Percentiles rank a stretch among this genome's conserved stretches.
Conservation (phyloP, 495 filamentous ascomycete species). For the Ramalina peruviana region DNA sequence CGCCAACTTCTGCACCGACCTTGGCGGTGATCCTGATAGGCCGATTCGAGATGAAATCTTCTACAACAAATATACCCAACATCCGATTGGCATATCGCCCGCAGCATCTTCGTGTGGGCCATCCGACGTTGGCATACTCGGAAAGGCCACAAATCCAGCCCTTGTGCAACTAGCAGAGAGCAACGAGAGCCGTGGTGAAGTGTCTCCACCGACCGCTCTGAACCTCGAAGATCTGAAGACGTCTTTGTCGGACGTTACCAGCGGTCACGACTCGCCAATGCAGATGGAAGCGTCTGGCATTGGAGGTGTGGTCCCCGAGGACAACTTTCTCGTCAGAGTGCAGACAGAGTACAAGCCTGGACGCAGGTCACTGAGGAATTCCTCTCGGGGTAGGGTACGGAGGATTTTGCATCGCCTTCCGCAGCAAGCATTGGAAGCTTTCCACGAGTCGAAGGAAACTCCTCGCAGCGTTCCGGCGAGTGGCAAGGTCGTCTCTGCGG, state of each 20-base stretch:
- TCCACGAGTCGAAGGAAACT: slow-evolving; percentile 1
- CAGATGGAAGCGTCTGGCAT: slow-evolving; percentile 49
- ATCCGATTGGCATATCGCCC: slow-evolving; percentile 8
- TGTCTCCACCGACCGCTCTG: background rate
- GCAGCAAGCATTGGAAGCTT: background rate
- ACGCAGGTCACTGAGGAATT: slow-evolving; percentile 1
- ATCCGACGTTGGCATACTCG: background rate
- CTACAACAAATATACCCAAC: slow-evolving; percentile 7
- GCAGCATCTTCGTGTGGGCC: background rate
- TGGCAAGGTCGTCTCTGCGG: slow-evolving; percentile 9
- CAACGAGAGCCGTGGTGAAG: no score
- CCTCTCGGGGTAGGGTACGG: background rate
- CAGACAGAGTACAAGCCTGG: slow-evolving; percentile 28
- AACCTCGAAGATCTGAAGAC: slow-evolving; percentile 10
- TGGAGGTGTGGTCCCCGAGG: slow-evolving; percentile 48
- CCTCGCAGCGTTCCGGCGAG: background rate
- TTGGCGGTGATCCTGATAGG: slow-evolving; percentile 41
- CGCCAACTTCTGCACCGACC: slow-evolving; percentile 61
- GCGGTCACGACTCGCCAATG: slow-evolving; percentile 5
- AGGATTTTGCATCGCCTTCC: slow-evolving; percentile 4
- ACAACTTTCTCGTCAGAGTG: slow-evolving; percentile 51
- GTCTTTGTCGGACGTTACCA: slow-evolving; percentile 6
- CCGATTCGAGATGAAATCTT: background rate
- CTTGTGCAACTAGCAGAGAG: no score
- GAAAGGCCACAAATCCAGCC: no score